phyloP scores from a whole-genome alignment of 2,329 filamentous ascomycete species.

The Penicillium sp. region DNA sequence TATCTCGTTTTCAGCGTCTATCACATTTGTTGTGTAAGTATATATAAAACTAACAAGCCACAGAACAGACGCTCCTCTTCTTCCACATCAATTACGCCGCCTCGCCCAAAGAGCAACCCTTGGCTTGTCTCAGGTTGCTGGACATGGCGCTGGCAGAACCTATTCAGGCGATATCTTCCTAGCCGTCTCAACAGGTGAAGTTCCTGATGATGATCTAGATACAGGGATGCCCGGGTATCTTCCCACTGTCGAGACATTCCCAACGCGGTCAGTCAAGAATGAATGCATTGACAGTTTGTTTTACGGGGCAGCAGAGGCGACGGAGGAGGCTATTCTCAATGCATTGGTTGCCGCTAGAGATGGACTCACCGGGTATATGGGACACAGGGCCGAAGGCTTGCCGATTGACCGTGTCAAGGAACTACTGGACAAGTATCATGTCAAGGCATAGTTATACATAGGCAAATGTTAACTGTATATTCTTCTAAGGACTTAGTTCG shows the following conservation, averaged over 20 bases:
- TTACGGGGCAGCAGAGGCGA: constrained; percentile 4
- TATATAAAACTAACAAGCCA: not conserved
- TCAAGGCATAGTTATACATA: not conserved
- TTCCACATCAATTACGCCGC: constrained; percentile 6
- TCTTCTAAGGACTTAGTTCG: too few species aligned
- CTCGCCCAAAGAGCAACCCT: constrained; percentile 1
- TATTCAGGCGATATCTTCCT: constrained; percentile 6
- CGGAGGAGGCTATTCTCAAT: constrained; percentile 7
- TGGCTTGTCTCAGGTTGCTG: not conserved
- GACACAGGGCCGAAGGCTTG: not conserved
- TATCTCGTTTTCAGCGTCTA: not conserved
- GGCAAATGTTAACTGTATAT: too few species aligned
- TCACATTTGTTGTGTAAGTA: not conserved
- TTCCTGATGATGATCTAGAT: not conserved
- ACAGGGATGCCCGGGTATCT: constrained; percentile 2
- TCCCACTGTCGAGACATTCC: constrained; percentile 2
- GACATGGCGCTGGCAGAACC: constrained; percentile 4
- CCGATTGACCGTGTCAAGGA: constrained; percentile 7
- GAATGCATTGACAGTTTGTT: constrained; percentile 6
- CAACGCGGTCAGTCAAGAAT: not conserved
- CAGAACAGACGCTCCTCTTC: constrained; percentile 6
- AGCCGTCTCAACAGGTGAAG: constrained; percentile 2
- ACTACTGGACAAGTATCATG: constrained; percentile 3
- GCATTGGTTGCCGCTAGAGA: constrained; percentile 1
- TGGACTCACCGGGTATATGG: not conserved